These are phyloP conservation scores for Leccinum disarticulatum DNA, from an alignment of 768 basidiomycete species.

Conservation along the genomic window DNA sequence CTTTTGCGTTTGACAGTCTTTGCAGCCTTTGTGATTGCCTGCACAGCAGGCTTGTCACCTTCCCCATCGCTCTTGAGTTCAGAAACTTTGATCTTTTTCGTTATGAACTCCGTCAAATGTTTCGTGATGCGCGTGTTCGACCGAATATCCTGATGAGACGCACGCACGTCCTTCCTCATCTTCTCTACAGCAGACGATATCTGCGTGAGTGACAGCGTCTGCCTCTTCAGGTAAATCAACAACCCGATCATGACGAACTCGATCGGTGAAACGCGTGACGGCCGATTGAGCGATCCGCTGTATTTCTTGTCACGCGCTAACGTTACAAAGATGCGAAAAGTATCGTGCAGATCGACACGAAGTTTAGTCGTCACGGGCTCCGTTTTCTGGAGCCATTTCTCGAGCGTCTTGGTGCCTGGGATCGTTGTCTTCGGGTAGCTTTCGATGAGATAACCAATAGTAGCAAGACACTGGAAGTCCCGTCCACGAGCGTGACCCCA, in stretches of 20 bases:
- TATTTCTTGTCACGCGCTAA: conserved; percentile 36
- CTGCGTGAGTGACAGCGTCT: conserved; percentile 37
- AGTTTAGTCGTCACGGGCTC: conserved; percentile 28
- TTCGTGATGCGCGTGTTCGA: conserved; percentile 38
- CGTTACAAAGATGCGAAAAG: conserved; percentile 35
- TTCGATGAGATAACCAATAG: conserved; percentile 35
- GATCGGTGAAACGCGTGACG: conserved; percentile 40
- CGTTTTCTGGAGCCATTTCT: conserved; percentile 37
- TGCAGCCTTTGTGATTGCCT: conserved; percentile 6
- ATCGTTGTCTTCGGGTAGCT: conserved; percentile 28
- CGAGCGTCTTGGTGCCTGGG: conserved; percentile 30
- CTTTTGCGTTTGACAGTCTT: conserved; percentile 31
- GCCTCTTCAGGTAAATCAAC: conserved; percentile 39
- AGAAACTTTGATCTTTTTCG: conserved; percentile 32
- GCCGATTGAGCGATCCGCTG: conserved; percentile 33
- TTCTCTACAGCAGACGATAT: conserved; percentile 42
- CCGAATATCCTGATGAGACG: conserved; percentile 40
- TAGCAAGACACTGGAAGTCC: conserved; percentile 47
- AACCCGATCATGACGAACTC: conserved; percentile 47
- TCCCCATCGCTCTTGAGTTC: conserved; percentile 34
- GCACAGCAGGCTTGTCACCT: conserved; percentile 30
- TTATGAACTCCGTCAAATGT: conserved; percentile 33
- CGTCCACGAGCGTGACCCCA: conserved; percentile 46
- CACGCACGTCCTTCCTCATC: conserved; percentile 40
- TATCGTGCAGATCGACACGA: conserved; percentile 30